These are phyloP conservation scores for Phellinidium pouzarii DNA, from an alignment of 1,284 basidiomycete genomes.

Conservation along the genomic window DNA sequence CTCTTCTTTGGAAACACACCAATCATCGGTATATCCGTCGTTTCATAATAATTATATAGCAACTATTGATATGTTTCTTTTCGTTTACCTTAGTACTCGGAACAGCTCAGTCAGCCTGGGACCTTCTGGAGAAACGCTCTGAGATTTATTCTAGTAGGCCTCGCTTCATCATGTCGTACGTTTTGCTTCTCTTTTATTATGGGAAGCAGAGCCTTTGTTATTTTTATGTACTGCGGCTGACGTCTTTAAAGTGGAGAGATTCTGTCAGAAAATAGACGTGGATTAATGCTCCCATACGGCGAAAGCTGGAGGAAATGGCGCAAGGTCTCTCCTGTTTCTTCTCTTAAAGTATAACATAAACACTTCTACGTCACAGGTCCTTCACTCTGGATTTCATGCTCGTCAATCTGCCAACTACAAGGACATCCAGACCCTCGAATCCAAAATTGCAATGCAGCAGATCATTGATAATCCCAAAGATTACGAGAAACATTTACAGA, in stretches of 20 bases:
- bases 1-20: conserved; percentile 47
- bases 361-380: conserved; percentile 28
- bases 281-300: conserved; percentile 41
- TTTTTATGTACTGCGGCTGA: not conserved
- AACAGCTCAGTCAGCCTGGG: conserved; percentile 45
- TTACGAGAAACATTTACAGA: conserved; percentile 39
- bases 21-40: conserved; percentile 35
- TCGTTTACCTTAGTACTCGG: conserved; percentile 33
- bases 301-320: conserved; percentile 45
- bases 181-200: conserved; percentile 7
- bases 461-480: conserved; percentile 34
- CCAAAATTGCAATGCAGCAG: conserved; percentile 38
- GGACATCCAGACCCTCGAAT: conserved; percentile 46
- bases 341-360: not conserved
- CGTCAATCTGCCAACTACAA: conserved; percentile 38
- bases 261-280: conserved; percentile 41
- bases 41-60: conserved; percentile 20
- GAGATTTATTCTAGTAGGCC: conserved; percentile 46
- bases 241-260: conserved; percentile 35
- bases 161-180: conserved; percentile 38
- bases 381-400: conserved; percentile 39
- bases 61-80: not conserved
- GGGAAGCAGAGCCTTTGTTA: not conserved
- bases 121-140: conserved; percentile 46
- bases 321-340: conserved; percentile 28